Conservation (phyloP, 1,284 basidiomycete species). For the Ustilago tritici region DNA sequence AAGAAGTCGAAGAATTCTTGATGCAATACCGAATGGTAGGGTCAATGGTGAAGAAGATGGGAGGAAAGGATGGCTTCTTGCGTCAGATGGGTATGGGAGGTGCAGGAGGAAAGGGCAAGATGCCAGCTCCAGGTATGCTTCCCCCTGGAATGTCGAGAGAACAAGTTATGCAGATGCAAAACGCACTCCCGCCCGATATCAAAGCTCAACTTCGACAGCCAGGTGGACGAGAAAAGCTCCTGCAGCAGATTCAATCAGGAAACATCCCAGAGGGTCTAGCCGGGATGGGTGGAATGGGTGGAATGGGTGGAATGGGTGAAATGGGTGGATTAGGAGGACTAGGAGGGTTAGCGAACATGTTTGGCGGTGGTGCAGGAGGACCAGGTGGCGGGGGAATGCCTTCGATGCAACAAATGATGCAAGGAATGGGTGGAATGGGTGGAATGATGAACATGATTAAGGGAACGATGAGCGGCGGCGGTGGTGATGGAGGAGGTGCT, state of each 20-base stretch:
- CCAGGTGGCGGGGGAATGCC: conserved; percentile 55
- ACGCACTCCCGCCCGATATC: conserved; percentile 66
- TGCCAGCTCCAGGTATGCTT: conserved; percentile 56
- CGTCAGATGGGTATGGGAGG: conserved; percentile 55
- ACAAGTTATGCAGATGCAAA: conserved; percentile 67
- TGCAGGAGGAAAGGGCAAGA: conserved; percentile 49
- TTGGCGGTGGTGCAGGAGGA: conserved; percentile 30
- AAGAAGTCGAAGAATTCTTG: conserved; percentile 95
- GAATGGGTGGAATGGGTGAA: conserved; percentile 39
- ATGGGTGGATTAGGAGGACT: conserved; percentile 43
- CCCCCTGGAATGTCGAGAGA: conserved; percentile 67
- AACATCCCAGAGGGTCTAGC: conserved; percentile 51
- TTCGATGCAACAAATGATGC: conserved; percentile 69
- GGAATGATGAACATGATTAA: conserved; percentile 78
- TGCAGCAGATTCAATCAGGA: conserved; percentile 60
- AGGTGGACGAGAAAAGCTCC: conserved; percentile 64
- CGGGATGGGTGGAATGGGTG: conserved; percentile 49
- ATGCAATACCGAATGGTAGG: conserved; percentile 72
- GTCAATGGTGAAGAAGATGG: conserved; percentile 85
- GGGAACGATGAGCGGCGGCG: conserved; percentile 80
- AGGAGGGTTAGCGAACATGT: conserved; percentile 40
- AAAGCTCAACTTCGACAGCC: conserved; percentile 68
- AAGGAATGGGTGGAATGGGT: conserved; percentile 68
- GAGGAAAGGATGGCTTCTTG: conserved; percentile 85
- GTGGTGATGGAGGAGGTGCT: conserved; percentile 70